phyloP scores from a whole-genome alignment of 257 asterid genomes.

The Nicotiana knightiana region DNA sequence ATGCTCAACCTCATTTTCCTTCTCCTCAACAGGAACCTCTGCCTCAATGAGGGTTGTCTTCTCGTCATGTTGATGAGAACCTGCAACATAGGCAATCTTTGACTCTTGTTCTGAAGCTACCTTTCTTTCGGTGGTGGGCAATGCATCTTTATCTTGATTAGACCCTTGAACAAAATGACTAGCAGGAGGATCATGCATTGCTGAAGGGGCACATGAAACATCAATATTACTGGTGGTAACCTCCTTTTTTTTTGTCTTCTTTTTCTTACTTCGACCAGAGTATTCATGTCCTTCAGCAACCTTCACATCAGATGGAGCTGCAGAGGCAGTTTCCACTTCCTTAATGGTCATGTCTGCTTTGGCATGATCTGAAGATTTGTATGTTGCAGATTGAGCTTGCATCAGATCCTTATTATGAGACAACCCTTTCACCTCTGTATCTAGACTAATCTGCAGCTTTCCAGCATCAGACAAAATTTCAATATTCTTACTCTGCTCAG shows the following conservation, averaged over 20 bases:
- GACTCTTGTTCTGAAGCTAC: constrained; percentile 18
- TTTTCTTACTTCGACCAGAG: constrained; percentile 8
- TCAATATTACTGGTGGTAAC: constrained; percentile 12
- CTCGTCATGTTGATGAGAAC: constrained; percentile 15
- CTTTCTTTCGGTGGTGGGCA: constrained; percentile 8
- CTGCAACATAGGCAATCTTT: constrained; percentile 17
- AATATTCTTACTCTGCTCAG: background rate
- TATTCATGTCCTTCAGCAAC: constrained; percentile 12
- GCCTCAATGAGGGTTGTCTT: constrained; percentile 14
- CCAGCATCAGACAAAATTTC: background rate
- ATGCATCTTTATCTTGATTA: constrained; percentile 18
- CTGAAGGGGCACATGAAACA: constrained; percentile 19
- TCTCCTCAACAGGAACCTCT: constrained; percentile 16
- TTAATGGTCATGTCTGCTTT: background rate
- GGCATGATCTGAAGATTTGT: background rate
- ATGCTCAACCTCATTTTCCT: constrained; percentile 20
- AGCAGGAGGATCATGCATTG: constrained; percentile 3
- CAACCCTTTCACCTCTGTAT: background rate
- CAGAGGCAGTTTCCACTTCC: constrained; percentile 2
- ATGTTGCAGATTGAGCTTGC: background rate
- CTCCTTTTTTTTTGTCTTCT: constrained; percentile 3
- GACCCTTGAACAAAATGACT: constrained; percentile 18
- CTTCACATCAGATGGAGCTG: constrained; percentile 6
- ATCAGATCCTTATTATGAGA: background rate
- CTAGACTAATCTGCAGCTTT: background rate